Conservation (phyloP, 129 eudicot species). For the Chrysanthemum lavandulifolium region DNA sequence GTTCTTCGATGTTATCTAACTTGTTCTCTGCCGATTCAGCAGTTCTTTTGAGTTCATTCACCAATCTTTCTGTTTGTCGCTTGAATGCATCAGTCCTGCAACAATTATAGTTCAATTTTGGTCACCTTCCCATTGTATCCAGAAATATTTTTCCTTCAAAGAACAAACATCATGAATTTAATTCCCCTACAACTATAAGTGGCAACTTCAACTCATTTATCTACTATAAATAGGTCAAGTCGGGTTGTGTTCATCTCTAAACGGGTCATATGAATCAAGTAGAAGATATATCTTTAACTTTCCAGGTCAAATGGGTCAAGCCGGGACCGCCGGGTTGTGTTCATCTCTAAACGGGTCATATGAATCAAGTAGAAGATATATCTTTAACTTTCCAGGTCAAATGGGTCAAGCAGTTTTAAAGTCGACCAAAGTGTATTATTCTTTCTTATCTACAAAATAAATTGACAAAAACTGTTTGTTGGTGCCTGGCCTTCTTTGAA, state of each 20-base stretch:
- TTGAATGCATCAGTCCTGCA: conserved; percentile 74
- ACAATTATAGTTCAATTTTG: not conserved
- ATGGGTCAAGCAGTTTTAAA: too few species aligned
- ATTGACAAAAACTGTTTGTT: too few species aligned
- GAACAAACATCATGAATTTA: not conserved
- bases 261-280: not conserved
- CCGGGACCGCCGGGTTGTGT: too few species aligned
- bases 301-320: not conserved
- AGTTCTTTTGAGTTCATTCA: conserved; percentile 60
- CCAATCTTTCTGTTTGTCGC: conserved; percentile 68
- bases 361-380: not conserved
- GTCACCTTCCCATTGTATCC: not conserved
- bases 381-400: not conserved
- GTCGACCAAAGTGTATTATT: not conserved
- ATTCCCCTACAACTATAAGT: too few species aligned
- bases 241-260: not conserved
- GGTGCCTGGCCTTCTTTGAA: too few species aligned
- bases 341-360: not conserved
- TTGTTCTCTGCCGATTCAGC: conserved; percentile 70
- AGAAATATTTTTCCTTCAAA: not conserved
- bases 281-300: not conserved
- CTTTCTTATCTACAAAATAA: not conserved
- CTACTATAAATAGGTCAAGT: not conserved
- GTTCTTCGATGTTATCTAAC: conserved; percentile 52
- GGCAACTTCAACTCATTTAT: not conserved